These are phyloP conservation scores for Eucalyptus camaldulensis DNA, from an alignment of 345 rosid genomes.

Conservation along the genomic window DNA sequence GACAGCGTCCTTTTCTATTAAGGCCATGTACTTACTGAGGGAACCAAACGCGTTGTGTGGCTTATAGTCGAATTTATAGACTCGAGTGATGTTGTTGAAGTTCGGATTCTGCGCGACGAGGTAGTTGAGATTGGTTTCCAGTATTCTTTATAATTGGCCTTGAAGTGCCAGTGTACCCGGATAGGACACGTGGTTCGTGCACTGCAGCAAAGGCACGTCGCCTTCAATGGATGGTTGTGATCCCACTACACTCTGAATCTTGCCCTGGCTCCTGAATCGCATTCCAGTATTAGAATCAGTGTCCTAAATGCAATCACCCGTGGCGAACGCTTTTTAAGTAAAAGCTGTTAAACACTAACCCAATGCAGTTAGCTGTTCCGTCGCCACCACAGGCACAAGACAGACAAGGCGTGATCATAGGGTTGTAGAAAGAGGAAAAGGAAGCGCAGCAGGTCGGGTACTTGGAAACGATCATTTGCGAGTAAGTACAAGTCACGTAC, in stretches of 20 bases:
- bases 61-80: conserved; percentile 6
- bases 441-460: conserved; percentile 32
- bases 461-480: conserved; percentile 16
- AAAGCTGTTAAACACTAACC: not conserved
- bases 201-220: not conserved
- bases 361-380: conserved; percentile 5
- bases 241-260: not conserved
- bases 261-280: not conserved
- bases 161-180: conserved; percentile 10
- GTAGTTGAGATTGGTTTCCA: conserved; percentile 12
- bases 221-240: not conserved
- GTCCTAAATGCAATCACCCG: not conserved
- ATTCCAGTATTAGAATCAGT: not conserved
- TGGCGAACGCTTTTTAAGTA: not conserved
- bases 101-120: conserved; percentile 6
- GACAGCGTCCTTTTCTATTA: not conserved
- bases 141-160: conserved; percentile 4
- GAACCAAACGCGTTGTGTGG: not conserved
- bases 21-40: not conserved
- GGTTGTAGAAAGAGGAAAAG: conserved; percentile 33
- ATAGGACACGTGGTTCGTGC: conserved; percentile 15
- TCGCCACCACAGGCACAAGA: conserved; percentile 36
- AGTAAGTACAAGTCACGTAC: conserved; percentile 37
- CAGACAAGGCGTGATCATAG: conserved; percentile 28
- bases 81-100: conserved; percentile 10